Evolutionary conservation across 768 basidiomycete genomes (phyloP), one percentile per base, ranked within the genome.

Genomic region (Hypholoma sublateritium): DNA sequence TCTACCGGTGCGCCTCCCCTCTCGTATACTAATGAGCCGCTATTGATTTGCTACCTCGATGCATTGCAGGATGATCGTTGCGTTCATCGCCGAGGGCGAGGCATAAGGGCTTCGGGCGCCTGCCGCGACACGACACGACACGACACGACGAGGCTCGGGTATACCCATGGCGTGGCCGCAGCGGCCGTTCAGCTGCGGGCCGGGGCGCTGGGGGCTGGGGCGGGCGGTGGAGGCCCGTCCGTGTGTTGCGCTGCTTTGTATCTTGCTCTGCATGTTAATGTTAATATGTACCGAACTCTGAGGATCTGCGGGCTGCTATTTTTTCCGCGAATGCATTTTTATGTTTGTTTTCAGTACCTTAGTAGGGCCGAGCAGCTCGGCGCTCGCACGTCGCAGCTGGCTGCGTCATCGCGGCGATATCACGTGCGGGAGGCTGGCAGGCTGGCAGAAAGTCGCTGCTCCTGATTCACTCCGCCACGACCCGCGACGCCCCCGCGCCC

Each of bases 61-160:
- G 5, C 17, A 14, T 19, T 49, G 19, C 58, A 91, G 89, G 65
- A 91, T 92, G 89, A 91, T 92, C 63, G 87, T 88, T 48, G 88
- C 88, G 13, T 86, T 92, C 67, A 88, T 92, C 66, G 85, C 89
- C 51, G 88, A 87, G 61, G 84, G 80, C 64, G 84, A 86, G 69
- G 81, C 68, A 63, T 68, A 59, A 65, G 42, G 21, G 22, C 42
- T 28, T 44, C 17, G 32, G 21, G 13, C 11, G 46, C 5, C 21
- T 24, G 46, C 44, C 39, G 43, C 43, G n/a, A 22, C 46, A 28
- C 46, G 46, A 56, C 25, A 59, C 32, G 59, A 53, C 49, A 58
- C 47, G 41, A 45, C 34, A 56, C 56, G 43, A 59, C 39, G 55
- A 57, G n/a, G 6, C 43, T 17, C 7, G 43, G 43, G 19, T 21